These are phyloP conservation scores for Penicillium samsonianum DNA, from an alignment of 495 filamentous ascomycete species.

Conservation along the genomic window DNA sequence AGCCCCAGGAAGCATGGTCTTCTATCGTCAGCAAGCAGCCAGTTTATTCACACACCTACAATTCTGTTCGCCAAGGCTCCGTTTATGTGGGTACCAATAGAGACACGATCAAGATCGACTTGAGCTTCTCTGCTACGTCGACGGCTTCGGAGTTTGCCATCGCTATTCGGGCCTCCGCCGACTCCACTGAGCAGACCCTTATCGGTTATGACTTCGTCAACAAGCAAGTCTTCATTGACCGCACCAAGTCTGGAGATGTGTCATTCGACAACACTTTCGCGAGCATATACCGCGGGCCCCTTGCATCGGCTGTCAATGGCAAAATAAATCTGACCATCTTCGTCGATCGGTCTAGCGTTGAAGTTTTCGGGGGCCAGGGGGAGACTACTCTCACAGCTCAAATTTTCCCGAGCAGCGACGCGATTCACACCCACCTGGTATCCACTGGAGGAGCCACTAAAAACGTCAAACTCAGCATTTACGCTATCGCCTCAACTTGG, in stretches of 20 bases:
- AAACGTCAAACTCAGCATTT: no score
- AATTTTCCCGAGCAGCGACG: constrained; percentile 24
- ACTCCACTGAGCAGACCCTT: constrained; percentile 43
- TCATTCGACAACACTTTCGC: constrained; percentile 31
- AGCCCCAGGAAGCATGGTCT: constrained; percentile 20
- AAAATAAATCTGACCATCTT: constrained; percentile 25
- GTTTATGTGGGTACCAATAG: no score
- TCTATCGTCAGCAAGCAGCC: not conserved
- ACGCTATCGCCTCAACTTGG: no score
- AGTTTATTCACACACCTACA: no score
- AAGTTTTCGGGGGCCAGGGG: constrained; percentile 32
- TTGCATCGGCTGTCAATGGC: constrained; percentile 21
- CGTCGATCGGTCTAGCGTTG: constrained; percentile 34
- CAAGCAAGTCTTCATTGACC: constrained; percentile 34
- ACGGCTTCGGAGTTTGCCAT: constrained; percentile 27
- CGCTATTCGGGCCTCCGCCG: constrained; percentile 20
- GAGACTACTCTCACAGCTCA: constrained; percentile 30
- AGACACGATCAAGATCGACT: constrained; percentile 24
- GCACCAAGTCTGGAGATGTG: constrained; percentile 25
- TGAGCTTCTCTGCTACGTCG: constrained; percentile 21
- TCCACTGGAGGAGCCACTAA: no score
- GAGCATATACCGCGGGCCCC: constrained; percentile 26
- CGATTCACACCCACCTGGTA: no score
- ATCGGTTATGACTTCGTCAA: constrained; percentile 46
- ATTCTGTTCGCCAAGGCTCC: constrained; percentile 9